Conservation (phyloP, 2,329 filamentous ascomycete genomes). For the Penicillium sp. region DNA sequence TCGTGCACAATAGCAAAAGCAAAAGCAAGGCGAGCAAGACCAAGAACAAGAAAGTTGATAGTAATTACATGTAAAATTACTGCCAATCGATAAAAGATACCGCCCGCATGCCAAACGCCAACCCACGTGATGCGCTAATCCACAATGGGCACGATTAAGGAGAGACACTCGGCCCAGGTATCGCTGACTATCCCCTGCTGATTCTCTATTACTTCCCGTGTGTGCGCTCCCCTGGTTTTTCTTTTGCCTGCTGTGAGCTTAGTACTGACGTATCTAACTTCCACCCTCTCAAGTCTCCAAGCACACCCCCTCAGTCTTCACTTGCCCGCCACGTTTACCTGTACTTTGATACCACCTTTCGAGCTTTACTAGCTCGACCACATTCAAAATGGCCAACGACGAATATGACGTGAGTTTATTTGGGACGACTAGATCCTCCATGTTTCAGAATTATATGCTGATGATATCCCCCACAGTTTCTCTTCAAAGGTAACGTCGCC, state of each 20-base stretch:
- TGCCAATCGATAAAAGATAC: conserved; percentile 2
- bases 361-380: conserved; percentile 19
- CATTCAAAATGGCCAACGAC: conserved; percentile 85
- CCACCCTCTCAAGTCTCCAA: neutral
- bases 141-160: conserved; percentile 17
- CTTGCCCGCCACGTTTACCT: conserved; percentile 7
- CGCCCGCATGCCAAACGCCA: conserved; percentile 3
- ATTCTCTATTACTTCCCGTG: conserved; percentile 13
- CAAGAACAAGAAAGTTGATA: neutral
- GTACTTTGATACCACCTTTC: conserved; percentile 18
- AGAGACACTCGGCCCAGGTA: conserved; percentile 19
- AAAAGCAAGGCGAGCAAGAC: neutral
- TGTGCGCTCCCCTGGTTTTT: conserved; percentile 1
- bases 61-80: neutral
- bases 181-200: conserved; percentile 20
- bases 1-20: neutral
- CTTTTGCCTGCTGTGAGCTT: neutral
- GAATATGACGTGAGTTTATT: conserved; percentile 88
- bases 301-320: neutral
- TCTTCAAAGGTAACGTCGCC: conserved; percentile 82
- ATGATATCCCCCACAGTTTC: conserved; percentile 62
- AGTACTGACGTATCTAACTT: neutral
- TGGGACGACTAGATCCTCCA: neutral
- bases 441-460: conserved; percentile 27
- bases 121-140: conserved; percentile 19